These are phyloP conservation scores for Penicillium pancosmium DNA, from an alignment of 495 filamentous ascomycete species.

Conservation along the genomic window DNA sequence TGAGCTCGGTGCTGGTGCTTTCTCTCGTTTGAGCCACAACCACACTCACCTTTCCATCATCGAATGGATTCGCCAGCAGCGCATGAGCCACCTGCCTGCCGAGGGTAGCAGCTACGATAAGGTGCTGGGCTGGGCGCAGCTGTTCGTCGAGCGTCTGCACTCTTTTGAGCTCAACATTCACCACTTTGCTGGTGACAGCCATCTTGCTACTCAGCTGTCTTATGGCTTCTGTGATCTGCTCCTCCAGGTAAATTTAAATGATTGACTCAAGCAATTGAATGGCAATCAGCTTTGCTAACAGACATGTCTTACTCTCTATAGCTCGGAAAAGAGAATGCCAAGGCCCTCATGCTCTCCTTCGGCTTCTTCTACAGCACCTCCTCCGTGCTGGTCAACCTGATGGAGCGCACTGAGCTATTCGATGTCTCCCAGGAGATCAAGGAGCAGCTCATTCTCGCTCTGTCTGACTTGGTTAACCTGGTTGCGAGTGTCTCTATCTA, in stretches of 20 bases:
- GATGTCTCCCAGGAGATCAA: slow-evolving; percentile 41
- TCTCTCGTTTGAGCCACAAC: slow-evolving; percentile 18
- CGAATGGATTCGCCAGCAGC: slow-evolving; percentile 34
- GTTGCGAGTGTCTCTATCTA: slow-evolving; percentile 34
- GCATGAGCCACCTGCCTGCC: slow-evolving; percentile 40
- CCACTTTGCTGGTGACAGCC: slow-evolving; percentile 39
- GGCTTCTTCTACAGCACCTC: slow-evolving; percentile 42
- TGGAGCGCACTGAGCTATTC: slow-evolving; percentile 40
- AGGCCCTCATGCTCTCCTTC: slow-evolving; percentile 36
- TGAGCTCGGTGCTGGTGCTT: slow-evolving; percentile 24
- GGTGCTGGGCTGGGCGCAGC: slow-evolving; percentile 38
- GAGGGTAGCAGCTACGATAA: slow-evolving; percentile 45
- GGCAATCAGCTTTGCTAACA: slow-evolving; percentile 1
- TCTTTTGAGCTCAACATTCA: slow-evolving; percentile 36
- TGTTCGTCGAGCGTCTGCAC: slow-evolving; percentile 34
- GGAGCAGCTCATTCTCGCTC: slow-evolving; percentile 40
- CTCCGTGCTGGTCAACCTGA: slow-evolving; percentile 33
- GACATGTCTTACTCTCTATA: slow-evolving; percentile 3
- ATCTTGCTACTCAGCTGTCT: slow-evolving; percentile 38
- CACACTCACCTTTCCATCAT: slow-evolving; percentile 31
- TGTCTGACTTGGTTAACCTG: slow-evolving; percentile 41
- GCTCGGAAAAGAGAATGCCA: slow-evolving; percentile 40
- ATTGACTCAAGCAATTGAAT: not conserved
- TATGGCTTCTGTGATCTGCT: slow-evolving; percentile 43
- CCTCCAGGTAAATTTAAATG: slow-evolving; percentile 31